Base-by-base conservation (phyloP, 345 rosid genomes). In the Hypericum perforatum region DNA sequence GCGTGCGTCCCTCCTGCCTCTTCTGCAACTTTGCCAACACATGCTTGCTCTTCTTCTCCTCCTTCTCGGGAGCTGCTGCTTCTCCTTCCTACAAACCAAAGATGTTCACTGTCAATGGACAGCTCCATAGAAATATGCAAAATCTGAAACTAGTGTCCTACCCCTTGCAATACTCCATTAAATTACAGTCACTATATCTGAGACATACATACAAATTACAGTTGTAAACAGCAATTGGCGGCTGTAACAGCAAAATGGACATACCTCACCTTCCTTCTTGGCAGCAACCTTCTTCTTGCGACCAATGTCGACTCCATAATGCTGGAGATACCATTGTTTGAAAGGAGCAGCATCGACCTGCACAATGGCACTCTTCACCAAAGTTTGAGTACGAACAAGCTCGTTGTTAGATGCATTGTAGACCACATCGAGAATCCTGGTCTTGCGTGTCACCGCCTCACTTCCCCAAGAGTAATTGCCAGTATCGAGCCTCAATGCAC, bases 391-490 rank as follows among this genome's bases (percentile, higher is more conserved):
- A 60, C 95, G 84, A 2, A 86, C 92, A 32, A 86, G 72, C 80
- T 86, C 95, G 9, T 79, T 86, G 82, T 86, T 86, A 11, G 91
- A 82, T 4, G 95, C 95, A 61, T 85, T 85, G 83, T 85, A 86
- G 62, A 86, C 88, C 51, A 82, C 91, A 56, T 86, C 95, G 7
- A 86, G 86, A 51, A 86, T 66, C 44, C 92, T 83, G 15, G 95
- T 81, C 75, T 86, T 86, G 38, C 92, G 78, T 51, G 95, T 81
- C 48, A 79, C 85, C 3, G 95, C 85, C 67, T 84, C 95, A 51
- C 95, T 86, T 45, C 95, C 95, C 95, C 91, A 86, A 0, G 91
- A 81, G 75, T 69, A 86, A 72, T 86, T 86, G 68, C 95, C 95
- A 0, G 91, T 83, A 58, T 86, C 95, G 0, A 86, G 85, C 49